These are phyloP conservation scores for Fimicolochytrium jonesii DNA, from an alignment of 192 early-diverging fungal genomes.

Conservation along the genomic window DNA sequence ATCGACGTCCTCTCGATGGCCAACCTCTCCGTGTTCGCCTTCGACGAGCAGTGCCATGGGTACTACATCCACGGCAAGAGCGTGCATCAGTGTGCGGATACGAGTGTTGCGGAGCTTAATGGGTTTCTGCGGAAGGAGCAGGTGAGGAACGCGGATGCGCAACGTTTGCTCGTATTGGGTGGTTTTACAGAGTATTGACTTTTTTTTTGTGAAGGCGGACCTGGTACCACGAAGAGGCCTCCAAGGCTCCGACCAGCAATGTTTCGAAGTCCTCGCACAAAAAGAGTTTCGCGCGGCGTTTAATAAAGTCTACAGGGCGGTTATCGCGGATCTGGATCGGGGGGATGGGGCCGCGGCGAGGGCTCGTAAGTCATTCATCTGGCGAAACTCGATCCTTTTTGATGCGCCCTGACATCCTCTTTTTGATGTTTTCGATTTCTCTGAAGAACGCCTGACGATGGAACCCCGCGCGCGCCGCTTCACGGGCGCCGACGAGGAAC, in stretches of 20 bases:
- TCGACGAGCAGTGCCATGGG: constrained; percentile 56
- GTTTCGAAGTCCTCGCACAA: constrained; percentile 47
- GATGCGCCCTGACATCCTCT: too few relatives aligned
- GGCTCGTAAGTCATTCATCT: too few relatives aligned
- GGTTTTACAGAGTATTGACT: neutral
- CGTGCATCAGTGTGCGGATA: constrained; percentile 45
- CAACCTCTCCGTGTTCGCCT: constrained; percentile 45
- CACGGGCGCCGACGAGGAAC: constrained; percentile 22
- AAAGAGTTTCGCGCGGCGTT: constrained; percentile 33
- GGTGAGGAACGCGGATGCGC: constrained; percentile 28
- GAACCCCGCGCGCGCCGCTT: constrained; percentile 10
- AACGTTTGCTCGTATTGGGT: neutral
- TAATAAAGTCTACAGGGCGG: constrained; percentile 43
- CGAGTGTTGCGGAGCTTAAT: constrained; percentile 42
- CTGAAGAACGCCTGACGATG: constrained; percentile 4
- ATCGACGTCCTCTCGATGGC: constrained; percentile 49
- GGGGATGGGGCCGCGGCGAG: too few relatives aligned
- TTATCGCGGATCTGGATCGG: constrained; percentile 27
- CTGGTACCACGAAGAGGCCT: constrained; percentile 50
- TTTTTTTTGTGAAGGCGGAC: constrained; percentile 35
- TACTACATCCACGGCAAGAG: constrained; percentile 55
- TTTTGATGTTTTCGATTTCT: too few relatives aligned
- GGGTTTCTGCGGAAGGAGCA: constrained; percentile 40
- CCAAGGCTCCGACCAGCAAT: constrained; percentile 45
- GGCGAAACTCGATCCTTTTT: too few relatives aligned